A percentile compares a stretch with the other conserved stretches of the same genome.
phyloP scores from a whole-genome alignment of 495 filamentous ascomycete genomes.

The Aspergillus hancockii region DNA sequence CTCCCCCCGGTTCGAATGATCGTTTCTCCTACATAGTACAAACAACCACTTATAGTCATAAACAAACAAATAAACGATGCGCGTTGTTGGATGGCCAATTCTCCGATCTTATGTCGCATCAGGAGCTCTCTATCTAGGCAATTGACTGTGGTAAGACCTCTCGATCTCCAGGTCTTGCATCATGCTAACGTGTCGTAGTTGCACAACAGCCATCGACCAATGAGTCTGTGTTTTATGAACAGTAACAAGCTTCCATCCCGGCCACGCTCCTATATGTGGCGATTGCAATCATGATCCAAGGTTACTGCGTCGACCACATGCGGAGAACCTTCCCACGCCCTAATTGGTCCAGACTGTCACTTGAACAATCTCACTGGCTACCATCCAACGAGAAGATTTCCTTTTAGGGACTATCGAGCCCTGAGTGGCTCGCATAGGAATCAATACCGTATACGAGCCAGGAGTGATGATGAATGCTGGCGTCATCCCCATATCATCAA shows the following conservation, averaged over 20 bases:
- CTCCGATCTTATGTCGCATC: neutral
- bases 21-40: no score
- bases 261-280: neutral
- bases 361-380: neutral
- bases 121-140: neutral
- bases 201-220: neutral
- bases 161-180: neutral
- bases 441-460: neutral
- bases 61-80: no score
- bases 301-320: neutral
- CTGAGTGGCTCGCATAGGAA: neutral
- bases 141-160: neutral
- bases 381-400: conserved; percentile 1
- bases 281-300: neutral
- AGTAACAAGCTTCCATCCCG: neutral
- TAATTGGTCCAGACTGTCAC: neutral
- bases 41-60: no score
- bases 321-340: conserved; percentile 1
- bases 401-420: neutral
- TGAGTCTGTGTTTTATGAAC: neutral
- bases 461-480: conserved; percentile 23
- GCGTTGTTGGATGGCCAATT: neutral
- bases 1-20: no score
- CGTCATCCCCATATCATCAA: conserved; percentile 31
- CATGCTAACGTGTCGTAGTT: neutral